Percentiles rank a stretch among this genome's conserved stretches.
Conservation (phyloP, 176 grass and related monocot genomes). For the Otatea glauca region DNA sequence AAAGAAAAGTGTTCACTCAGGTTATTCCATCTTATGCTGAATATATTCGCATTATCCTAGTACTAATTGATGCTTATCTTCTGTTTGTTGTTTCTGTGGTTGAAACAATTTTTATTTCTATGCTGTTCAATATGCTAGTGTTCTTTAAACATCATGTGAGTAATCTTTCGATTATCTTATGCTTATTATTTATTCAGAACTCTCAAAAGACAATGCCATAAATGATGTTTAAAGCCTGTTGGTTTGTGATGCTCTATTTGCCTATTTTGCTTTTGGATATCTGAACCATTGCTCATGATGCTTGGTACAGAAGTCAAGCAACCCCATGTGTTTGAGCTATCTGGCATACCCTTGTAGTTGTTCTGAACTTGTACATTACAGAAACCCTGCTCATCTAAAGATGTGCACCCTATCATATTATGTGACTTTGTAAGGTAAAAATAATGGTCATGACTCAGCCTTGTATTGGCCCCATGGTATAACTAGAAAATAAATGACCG, state of each 20-base stretch:
- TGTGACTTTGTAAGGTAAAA: constrained; percentile 9
- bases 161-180: constrained; percentile 13
- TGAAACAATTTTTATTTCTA: neutral
- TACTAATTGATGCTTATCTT: neutral
- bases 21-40: constrained; percentile 39
- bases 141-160: neutral
- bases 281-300: constrained; percentile 10
- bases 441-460: neutral
- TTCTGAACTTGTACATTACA: constrained; percentile 5
- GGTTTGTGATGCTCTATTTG: neutral
- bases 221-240: neutral
- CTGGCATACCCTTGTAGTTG: neutral
- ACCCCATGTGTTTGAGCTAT: neutral
- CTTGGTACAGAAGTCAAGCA: neutral
- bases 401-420: constrained; percentile 5
- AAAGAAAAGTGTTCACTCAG: constrained; percentile 50
- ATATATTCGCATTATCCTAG: neutral
- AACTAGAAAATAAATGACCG: constrained; percentile 11
- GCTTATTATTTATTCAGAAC: constrained; percentile 14
- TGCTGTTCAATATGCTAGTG: neutral
- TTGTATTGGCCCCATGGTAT: neutral
- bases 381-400: constrained; percentile 1
- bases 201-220: neutral
- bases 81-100: neutral
- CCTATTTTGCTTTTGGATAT: constrained; percentile 1